These are phyloP conservation scores for Ocimum tenuiflorum DNA, from an alignment of 257 asterid genomes.

Conservation along the genomic window DNA sequence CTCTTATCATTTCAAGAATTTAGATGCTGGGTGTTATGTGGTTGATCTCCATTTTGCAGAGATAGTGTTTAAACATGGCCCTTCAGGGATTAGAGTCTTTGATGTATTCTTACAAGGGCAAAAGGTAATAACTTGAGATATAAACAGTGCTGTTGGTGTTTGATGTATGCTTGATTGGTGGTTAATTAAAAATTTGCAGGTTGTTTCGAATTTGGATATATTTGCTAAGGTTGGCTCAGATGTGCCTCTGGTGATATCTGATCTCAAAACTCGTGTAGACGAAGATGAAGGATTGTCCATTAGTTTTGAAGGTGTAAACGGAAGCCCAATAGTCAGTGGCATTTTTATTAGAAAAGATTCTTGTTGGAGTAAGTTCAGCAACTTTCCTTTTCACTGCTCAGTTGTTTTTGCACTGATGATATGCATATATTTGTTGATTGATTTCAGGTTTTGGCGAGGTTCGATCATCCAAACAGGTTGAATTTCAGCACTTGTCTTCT, in stretches of 20 bases:
- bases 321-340: constrained; percentile 55
- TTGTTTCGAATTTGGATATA: constrained; percentile 50
- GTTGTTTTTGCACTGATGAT: constrained; percentile 18
- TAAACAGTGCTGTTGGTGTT: too few relatives aligned
- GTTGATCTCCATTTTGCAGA: constrained; percentile 67
- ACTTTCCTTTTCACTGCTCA: constrained; percentile 1
- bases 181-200: constrained; percentile 45
- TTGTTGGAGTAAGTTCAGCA: constrained; percentile 38
- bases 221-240: constrained; percentile 52
- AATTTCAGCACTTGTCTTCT: constrained; percentile 16
- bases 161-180: constrained; percentile 5
- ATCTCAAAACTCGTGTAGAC: constrained; percentile 37
- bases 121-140: constrained; percentile 52
- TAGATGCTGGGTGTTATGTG: constrained; percentile 39
- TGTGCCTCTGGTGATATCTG: constrained; percentile 49
- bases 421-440: neutral
- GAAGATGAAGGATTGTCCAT: constrained; percentile 49
- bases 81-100: constrained; percentile 55
- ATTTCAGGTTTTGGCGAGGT: constrained; percentile 40
- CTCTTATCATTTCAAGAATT: constrained; percentile 39
- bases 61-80: constrained; percentile 46
- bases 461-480: constrained; percentile 26
- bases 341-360: constrained; percentile 41
- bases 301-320: constrained; percentile 53
- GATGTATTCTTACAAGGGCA: constrained; percentile 57